A percentile compares a stretch with the other conserved stretches of the same genome.
These are phyloP conservation scores for Tieghemiomyces parasiticus DNA, from an alignment of 192 early-diverging fungal species.

Conservation along the genomic window DNA sequence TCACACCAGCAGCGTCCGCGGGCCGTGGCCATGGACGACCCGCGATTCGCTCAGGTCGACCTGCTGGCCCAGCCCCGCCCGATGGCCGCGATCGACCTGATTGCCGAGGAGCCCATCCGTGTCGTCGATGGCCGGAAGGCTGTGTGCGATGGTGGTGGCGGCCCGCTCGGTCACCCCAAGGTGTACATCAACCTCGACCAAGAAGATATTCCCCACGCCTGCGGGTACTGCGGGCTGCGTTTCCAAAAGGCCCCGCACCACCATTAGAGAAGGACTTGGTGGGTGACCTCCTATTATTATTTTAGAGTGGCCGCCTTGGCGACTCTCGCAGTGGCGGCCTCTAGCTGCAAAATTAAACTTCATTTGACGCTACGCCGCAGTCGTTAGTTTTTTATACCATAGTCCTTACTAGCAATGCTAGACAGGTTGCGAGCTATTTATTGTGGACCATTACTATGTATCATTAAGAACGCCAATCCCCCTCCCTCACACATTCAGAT, in stretches of 20 bases:
- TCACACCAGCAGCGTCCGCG: slow-evolving; percentile 58
- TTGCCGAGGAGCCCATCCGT: slow-evolving; percentile 74
- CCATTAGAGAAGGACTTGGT: slow-evolving; percentile 23
- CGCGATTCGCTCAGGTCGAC: slow-evolving; percentile 77
- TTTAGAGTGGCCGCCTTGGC: too few species aligned
- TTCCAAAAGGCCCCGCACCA: slow-evolving; percentile 61
- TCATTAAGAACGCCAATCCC: too few species aligned
- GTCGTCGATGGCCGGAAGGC: slow-evolving; percentile 56
- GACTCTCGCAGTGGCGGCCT: too few species aligned
- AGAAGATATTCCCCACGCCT: slow-evolving; percentile 41
- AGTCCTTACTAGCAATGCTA: too few species aligned
- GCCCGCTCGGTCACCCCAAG: slow-evolving; percentile 83
- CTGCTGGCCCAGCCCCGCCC: slow-evolving; percentile 77
- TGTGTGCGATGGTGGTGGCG: slow-evolving; percentile 85
- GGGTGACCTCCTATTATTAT: too few species aligned
- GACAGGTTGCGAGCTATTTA: too few species aligned
- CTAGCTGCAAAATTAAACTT: too few species aligned
- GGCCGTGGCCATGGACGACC: slow-evolving; percentile 48
- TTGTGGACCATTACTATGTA: too few species aligned
- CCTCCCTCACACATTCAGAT: too few species aligned
- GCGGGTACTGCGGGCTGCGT: slow-evolving; percentile 73
- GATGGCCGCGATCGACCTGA: slow-evolving; percentile 79
- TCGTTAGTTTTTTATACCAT: too few species aligned
- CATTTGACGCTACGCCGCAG: too few species aligned
- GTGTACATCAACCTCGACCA: slow-evolving; percentile 83